phyloP scores from a whole-genome alignment of 441 rosid species.

The Pelargonium cotyledonis region DNA sequence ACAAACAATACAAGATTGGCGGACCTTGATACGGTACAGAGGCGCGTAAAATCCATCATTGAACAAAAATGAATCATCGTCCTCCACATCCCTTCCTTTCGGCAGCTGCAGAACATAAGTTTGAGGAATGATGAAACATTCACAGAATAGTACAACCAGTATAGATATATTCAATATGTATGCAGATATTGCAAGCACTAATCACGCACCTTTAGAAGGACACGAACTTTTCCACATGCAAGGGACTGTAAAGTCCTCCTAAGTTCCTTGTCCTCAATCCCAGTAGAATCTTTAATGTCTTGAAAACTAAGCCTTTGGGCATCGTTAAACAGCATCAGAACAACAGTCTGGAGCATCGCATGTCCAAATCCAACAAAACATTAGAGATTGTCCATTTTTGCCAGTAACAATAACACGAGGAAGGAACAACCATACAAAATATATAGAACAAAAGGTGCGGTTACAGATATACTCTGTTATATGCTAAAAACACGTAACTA shows the following conservation, averaged over 20 bases:
- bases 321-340: slow-evolving; percentile 94
- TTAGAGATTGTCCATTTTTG: slow-evolving; percentile 19
- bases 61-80: slow-evolving; percentile 78
- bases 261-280: slow-evolving; percentile 94
- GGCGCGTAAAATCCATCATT: slow-evolving; percentile 80
- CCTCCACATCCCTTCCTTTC: slow-evolving; percentile 93
- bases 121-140: slow-evolving; percentile 4
- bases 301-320: slow-evolving; percentile 85
- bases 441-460: not conserved
- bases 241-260: slow-evolving; percentile 95
- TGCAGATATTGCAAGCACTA: not conserved
- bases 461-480: too few species aligned
- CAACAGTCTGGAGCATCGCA: slow-evolving; percentile 65
- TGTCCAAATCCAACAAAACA: slow-evolving; percentile 12
- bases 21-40: slow-evolving; percentile 86
- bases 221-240: slow-evolving; percentile 97
- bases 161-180: not conserved
- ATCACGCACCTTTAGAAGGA: slow-evolving; percentile 69
- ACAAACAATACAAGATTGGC: not conserved
- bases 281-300: slow-evolving; percentile 93
- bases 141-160: slow-evolving; percentile 7
- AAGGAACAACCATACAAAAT: slow-evolving; percentile 6
- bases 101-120: slow-evolving; percentile 49
- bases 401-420: slow-evolving; percentile 3
- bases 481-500: too few species aligned